phyloP scores from a whole-genome alignment of 1,139 yeast genomes.

The Kurtzmaniella quercitrusa region DNA sequence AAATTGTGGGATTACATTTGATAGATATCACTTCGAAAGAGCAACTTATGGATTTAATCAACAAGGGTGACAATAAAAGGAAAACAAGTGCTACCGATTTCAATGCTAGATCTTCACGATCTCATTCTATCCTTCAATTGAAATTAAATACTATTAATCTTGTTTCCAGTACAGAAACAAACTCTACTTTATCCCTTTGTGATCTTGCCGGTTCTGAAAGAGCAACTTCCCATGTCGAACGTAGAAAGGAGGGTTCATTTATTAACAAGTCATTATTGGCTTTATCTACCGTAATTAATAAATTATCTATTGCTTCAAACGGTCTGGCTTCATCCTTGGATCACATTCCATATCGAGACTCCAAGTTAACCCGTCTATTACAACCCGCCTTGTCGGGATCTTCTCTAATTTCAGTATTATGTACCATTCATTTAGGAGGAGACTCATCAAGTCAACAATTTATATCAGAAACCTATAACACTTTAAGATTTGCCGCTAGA shows the following conservation, averaged over 20 bases:
- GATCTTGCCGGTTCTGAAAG: slow-evolving; percentile 96
- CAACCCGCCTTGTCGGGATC: slow-evolving; percentile 92
- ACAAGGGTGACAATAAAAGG: slow-evolving; percentile 68
- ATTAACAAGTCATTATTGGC: slow-evolving; percentile 89
- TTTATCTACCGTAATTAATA: slow-evolving; percentile 82
- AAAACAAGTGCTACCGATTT: slow-evolving; percentile 87
- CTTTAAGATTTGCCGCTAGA: slow-evolving; percentile 86
- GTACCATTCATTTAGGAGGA: slow-evolving; percentile 69
- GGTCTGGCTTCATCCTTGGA: slow-evolving; percentile 20
- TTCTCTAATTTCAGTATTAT: slow-evolving; percentile 79
- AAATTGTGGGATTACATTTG: slow-evolving; percentile 71
- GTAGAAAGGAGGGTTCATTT: slow-evolving; percentile 89
- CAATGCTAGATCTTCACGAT: slow-evolving; percentile 80
- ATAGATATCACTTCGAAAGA: slow-evolving; percentile 51
- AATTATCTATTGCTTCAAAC: slow-evolving; percentile 47
- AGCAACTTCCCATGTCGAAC: slow-evolving; percentile 75
- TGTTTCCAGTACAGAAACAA: slow-evolving; percentile 36
- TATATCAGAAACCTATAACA: slow-evolving; percentile 76
- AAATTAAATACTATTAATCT: slow-evolving; percentile 46
- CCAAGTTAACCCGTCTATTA: slow-evolving; percentile 78
- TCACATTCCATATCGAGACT: slow-evolving; percentile 90
- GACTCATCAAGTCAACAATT: slow-evolving; percentile 31
- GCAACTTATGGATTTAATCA: slow-evolving; percentile 59
- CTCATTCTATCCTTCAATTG: slow-evolving; percentile 87
- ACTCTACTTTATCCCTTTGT: slow-evolving; percentile 76